Evolutionary conservation across 352 stramenopile species (phyloP).

Genomic region (Elongisporangium undulatum): DNA sequence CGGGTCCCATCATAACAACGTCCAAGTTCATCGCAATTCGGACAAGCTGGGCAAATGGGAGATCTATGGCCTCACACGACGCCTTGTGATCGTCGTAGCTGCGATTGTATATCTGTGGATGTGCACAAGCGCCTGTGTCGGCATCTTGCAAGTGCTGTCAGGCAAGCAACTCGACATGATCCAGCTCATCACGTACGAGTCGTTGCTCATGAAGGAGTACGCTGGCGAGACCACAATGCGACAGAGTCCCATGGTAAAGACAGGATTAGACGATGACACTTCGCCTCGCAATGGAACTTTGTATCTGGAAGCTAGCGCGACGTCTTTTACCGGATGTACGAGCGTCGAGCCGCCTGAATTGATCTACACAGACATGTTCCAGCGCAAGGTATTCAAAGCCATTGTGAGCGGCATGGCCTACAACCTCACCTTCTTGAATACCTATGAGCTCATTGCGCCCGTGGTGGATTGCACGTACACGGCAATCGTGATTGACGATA

Average conservation of each 20-base stretch:
- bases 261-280: constrained; percentile 20
- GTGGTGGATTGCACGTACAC: constrained; percentile 7
- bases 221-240: neutral
- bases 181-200: neutral
- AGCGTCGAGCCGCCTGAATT: constrained; percentile 9
- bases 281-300: constrained; percentile 21
- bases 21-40: neutral
- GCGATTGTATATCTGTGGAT: neutral
- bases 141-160: neutral
- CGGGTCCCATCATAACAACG: neutral
- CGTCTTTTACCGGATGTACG: constrained; percentile 14
- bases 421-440: neutral
- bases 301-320: constrained; percentile 17
- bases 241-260: constrained; percentile 19
- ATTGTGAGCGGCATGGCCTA: constrained; percentile 4
- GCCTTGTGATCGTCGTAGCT: neutral
- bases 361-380: constrained; percentile 19
- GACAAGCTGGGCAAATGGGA: neutral
- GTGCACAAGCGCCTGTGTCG: neutral
- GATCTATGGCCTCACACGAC: neutral
- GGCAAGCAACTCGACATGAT: neutral
- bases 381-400: constrained; percentile 13
- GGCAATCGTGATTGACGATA: neutral
- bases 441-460: neutral
- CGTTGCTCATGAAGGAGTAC: neutral